Evolutionary conservation across 2,329 filamentous ascomycete species (phyloP).

Genomic region (Bipolaris victoriae): DNA sequence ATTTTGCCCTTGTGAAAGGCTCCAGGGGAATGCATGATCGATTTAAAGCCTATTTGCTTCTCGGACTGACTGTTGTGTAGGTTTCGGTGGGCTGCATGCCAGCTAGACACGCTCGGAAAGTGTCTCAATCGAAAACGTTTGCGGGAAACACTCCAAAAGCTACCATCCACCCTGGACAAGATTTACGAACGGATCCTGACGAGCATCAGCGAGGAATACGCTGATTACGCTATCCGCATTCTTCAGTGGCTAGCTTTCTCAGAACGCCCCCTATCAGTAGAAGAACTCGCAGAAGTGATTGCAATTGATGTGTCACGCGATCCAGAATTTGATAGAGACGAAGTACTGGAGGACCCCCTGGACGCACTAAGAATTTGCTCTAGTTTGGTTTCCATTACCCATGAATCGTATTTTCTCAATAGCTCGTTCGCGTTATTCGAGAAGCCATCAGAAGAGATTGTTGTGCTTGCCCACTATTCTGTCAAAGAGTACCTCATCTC

Average conservation of each 20-base stretch:
- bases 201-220: slow-evolving; percentile 25
- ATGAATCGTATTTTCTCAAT: too few relatives aligned
- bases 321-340: slow-evolving; percentile 42
- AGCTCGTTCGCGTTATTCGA: too few relatives aligned
- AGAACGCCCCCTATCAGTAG: slow-evolving; percentile 23
- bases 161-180: slow-evolving; percentile 33
- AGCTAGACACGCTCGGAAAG: slow-evolving; percentile 31
- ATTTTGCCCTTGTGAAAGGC: slow-evolving; percentile 37
- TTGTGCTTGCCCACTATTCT: slow-evolving; percentile 43
- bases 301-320: slow-evolving; percentile 33
- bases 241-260: slow-evolving; percentile 36
- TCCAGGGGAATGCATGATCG: slow-evolving; percentile 33
- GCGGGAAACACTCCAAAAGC: slow-evolving; percentile 23
- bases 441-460: slow-evolving; percentile 12
- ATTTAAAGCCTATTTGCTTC: neutral
- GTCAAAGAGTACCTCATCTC: slow-evolving; percentile 47
- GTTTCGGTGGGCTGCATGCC: slow-evolving; percentile 38
- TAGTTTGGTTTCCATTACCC: slow-evolving; percentile 29
- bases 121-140: slow-evolving; percentile 29
- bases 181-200: slow-evolving; percentile 39
- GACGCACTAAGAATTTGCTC: slow-evolving; percentile 41
- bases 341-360: slow-evolving; percentile 43
- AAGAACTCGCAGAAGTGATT: slow-evolving; percentile 33
- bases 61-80: slow-evolving; percentile 19
- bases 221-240: slow-evolving; percentile 29